Conservation (phyloP, 208 protist genomes). For the Trypanosoma platydactyli region DNA sequence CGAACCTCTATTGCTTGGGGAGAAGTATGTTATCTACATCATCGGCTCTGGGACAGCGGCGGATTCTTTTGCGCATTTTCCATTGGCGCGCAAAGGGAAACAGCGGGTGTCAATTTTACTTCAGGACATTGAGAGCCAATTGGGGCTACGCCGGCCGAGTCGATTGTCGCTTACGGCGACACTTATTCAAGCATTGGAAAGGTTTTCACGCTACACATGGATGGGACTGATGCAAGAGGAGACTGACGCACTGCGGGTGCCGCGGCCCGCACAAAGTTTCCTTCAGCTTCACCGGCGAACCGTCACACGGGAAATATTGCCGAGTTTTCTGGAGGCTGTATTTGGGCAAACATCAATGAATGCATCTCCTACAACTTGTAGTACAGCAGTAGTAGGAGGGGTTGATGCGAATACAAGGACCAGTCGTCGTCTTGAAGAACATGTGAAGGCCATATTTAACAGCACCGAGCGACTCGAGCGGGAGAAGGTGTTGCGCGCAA, state of each 20-base stretch:
- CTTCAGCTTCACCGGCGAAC: slow-evolving; percentile 63
- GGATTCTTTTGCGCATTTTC: slow-evolving; percentile 71
- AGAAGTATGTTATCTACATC: slow-evolving; percentile 80
- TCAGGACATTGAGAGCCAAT: slow-evolving; percentile 84
- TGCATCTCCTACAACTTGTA: slow-evolving; percentile 18
- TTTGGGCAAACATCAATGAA: slow-evolving; percentile 32
- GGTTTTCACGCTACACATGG: slow-evolving; percentile 88
- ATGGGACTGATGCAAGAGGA: slow-evolving; percentile 83
- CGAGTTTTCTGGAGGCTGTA: slow-evolving; percentile 75
- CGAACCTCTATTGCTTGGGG: slow-evolving; percentile 75
- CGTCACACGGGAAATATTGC: slow-evolving; percentile 79
- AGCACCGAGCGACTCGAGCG: slow-evolving; percentile 53
- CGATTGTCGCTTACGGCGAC: slow-evolving; percentile 65
- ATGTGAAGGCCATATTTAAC: slow-evolving; percentile 80
- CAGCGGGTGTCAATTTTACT: slow-evolving; percentile 76
- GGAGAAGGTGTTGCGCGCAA: slow-evolving; percentile 55
- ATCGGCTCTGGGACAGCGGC: slow-evolving; percentile 81
- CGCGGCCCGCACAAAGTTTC: slow-evolving; percentile 53
- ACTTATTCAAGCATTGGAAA: slow-evolving; percentile 71
- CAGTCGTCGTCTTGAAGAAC: slow-evolving; percentile 66
- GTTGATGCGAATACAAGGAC: slow-evolving; percentile 17
- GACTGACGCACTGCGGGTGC: slow-evolving; percentile 55
- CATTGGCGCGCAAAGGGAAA: slow-evolving; percentile 71
- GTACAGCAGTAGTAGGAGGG: slow-evolving; percentile 16
- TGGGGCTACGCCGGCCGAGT: slow-evolving; percentile 52